phyloP scores from a whole-genome alignment of 805 yeast genomes.

The Candida maesae region DNA sequence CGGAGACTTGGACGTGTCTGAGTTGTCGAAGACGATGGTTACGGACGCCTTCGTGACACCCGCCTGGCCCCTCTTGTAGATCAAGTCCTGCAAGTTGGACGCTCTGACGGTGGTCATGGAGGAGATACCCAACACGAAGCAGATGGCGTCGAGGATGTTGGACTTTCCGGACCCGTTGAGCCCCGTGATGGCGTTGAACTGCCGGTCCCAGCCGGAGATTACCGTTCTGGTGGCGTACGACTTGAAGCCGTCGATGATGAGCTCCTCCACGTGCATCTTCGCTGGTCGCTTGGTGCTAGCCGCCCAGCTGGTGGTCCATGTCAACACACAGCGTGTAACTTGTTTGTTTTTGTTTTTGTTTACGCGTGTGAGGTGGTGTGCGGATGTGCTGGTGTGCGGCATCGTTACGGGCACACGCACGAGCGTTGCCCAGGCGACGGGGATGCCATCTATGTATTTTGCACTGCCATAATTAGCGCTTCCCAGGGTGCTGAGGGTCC shows the following conservation, averaged over 20 bases:
- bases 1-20: conserved; percentile 73
- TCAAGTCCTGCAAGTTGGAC: conserved; percentile 85
- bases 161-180: conserved; percentile 97
- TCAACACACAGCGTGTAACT: too few species aligned
- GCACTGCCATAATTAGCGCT: too few species aligned
- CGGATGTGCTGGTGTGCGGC: too few species aligned
- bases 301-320: too few species aligned
- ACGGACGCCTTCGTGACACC: conserved; percentile 97
- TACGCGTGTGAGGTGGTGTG: conserved; percentile 11
- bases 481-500: too few species aligned
- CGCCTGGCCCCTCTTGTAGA: conserved; percentile 96
- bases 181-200: conserved; percentile 97
- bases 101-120: conserved; percentile 96
- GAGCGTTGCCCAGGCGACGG: too few species aligned
- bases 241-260: conserved; percentile 95
- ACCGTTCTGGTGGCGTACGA: conserved; percentile 97
- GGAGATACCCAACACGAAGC: conserved; percentile 96
- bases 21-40: conserved; percentile 89
- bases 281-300: not conserved
- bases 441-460: too few species aligned
- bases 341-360: conserved; percentile 14
- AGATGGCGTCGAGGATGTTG: conserved; percentile 92
- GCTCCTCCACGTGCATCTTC: conserved; percentile 68
- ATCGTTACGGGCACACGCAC: too few species aligned
- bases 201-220: conserved; percentile 91